Conservation (phyloP, 108 stramenopile species). For the Aurantiochytrium sp. region DNA sequence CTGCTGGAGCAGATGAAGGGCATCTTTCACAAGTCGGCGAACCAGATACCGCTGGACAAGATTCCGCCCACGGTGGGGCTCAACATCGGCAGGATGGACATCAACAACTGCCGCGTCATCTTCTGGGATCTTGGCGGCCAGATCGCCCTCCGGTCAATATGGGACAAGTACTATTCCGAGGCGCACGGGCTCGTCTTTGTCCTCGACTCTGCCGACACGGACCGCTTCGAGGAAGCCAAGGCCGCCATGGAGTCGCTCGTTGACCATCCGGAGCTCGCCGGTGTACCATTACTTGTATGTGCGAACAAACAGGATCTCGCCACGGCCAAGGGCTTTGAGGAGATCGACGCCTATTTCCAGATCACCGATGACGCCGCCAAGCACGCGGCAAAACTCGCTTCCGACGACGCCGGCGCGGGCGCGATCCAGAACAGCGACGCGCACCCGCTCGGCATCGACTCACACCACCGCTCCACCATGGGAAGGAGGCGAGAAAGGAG, state of each 20-base stretch:
- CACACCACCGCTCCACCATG: neutral
- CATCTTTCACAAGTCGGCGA: constrained; percentile 20
- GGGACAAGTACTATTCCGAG: constrained; percentile 60
- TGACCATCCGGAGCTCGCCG: constrained; percentile 52
- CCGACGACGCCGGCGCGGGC: too few species aligned
- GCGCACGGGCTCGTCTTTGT: constrained; percentile 57
- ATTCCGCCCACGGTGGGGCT: constrained; percentile 58
- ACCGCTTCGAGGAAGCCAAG: constrained; percentile 52
- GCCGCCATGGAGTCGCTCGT: constrained; percentile 42
- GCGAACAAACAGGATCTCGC: constrained; percentile 58
- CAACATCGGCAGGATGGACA: constrained; percentile 53
- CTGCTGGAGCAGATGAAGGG: constrained; percentile 47
- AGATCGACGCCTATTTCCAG: constrained; percentile 45
- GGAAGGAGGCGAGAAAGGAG: neutral
- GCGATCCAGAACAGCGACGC: neutral
- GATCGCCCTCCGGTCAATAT: constrained; percentile 48
- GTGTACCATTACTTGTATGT: constrained; percentile 49
- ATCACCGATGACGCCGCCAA: neutral
- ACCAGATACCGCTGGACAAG: constrained; percentile 50
- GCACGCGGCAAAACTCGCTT: neutral
- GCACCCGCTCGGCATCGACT: neutral
- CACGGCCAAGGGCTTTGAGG: constrained; percentile 45
- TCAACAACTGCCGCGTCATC: constrained; percentile 46
- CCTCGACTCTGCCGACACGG: constrained; percentile 55
- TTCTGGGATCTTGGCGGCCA: constrained; percentile 62